These are phyloP conservation scores for Nicotiana sylvestris DNA, from an alignment of 257 asterid genomes.

Conservation along the genomic window DNA sequence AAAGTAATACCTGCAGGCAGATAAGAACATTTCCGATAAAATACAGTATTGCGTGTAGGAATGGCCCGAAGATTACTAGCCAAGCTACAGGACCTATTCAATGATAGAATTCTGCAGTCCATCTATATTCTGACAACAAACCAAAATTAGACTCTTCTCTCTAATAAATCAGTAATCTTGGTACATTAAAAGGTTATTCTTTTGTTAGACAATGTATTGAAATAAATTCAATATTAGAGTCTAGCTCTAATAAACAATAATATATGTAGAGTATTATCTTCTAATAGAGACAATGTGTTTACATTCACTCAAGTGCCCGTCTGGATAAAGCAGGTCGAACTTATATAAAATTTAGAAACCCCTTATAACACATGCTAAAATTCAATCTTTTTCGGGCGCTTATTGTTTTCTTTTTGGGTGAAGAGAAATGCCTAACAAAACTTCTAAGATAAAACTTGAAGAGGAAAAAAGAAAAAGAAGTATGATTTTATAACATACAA, in stretches of 20 bases:
- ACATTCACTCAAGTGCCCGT: not conserved
- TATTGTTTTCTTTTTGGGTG: too few species aligned
- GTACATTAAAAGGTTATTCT: not conserved
- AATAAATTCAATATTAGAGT: not conserved
- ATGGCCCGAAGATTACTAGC: constrained; percentile 23
- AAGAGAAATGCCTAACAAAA: too few species aligned
- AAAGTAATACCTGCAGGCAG: constrained; percentile 30
- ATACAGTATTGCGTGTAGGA: constrained; percentile 21
- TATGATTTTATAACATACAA: not conserved
- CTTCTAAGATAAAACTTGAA: too few species aligned
- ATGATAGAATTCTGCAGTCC: constrained; percentile 65
- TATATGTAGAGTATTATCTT: not conserved
- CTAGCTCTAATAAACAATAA: not conserved
- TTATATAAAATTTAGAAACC: too few species aligned
- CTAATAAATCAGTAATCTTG: not conserved
- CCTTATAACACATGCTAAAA: too few species aligned
- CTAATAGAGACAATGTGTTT: not conserved
- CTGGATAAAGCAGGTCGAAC: too few species aligned
- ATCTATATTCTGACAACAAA: constrained; percentile 28
- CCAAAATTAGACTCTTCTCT: not conserved
- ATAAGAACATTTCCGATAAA: constrained; percentile 18
- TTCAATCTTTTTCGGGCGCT: too few species aligned
- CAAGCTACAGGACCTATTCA: constrained; percentile 39
- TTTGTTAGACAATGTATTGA: not conserved
- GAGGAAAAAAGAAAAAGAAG: too few species aligned